Evolutionary conservation across 1,284 basidiomycete species (phyloP).

Genomic region (Ceratobasidium sp.): DNA sequence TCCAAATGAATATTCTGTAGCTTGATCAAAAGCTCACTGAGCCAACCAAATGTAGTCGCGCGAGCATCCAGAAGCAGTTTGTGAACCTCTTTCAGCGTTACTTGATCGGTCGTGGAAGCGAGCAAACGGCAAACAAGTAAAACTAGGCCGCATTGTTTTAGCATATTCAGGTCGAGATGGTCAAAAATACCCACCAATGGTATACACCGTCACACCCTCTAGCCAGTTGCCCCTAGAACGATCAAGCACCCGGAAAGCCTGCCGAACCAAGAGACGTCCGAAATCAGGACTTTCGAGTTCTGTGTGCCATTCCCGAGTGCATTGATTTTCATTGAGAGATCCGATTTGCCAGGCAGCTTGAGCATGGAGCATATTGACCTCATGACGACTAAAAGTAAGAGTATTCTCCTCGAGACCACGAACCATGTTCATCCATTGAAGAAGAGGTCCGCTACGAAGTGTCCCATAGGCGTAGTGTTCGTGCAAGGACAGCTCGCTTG

Average conservation of each 20-base stretch:
- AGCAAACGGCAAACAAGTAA: slow-evolving; percentile 28
- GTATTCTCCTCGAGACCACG: slow-evolving; percentile 52
- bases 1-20: not conserved
- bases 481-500: slow-evolving; percentile 52
- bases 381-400: slow-evolving; percentile 52
- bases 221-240: slow-evolving; percentile 34
- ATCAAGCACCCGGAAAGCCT: not conserved
- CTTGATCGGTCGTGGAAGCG: not conserved
- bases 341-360: slow-evolving; percentile 50
- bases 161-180: not conserved
- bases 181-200: not conserved
- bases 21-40: not conserved
- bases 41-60: slow-evolving; percentile 4
- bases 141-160: not conserved
- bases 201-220: slow-evolving; percentile 3
- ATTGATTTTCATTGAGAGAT: slow-evolving; percentile 5
- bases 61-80: slow-evolving; percentile 14
- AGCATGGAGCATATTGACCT: slow-evolving; percentile 53
- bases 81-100: not conserved
- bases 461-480: slow-evolving; percentile 56
- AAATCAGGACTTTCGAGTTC: slow-evolving; percentile 11
- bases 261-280: slow-evolving; percentile 11
- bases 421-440: slow-evolving; percentile 61
- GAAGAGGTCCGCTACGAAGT: slow-evolving; percentile 53
- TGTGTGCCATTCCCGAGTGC: slow-evolving; percentile 32